Evolutionary conservation across 2,329 filamentous ascomycete species (phyloP).

Genomic region (Clonostachys solani): DNA sequence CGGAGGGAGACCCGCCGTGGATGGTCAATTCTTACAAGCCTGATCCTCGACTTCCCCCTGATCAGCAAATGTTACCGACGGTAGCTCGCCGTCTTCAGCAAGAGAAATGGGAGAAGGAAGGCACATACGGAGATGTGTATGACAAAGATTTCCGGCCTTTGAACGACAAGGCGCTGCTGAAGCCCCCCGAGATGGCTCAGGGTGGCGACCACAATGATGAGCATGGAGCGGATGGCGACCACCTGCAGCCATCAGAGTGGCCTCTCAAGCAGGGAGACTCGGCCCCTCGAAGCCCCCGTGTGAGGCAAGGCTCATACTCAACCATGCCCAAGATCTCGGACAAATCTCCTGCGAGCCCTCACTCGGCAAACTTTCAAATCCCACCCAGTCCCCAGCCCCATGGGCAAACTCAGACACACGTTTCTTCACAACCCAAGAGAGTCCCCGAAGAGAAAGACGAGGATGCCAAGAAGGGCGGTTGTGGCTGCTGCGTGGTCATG

Average conservation of each 20-base stretch:
- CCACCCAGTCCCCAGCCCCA: background rate
- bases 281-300: slow-evolving; percentile 39
- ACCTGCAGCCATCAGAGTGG: slow-evolving; percentile 39
- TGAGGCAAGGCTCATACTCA: slow-evolving; percentile 47
- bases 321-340: slow-evolving; percentile 56
- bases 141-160: slow-evolving; percentile 84
- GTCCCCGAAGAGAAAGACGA: slow-evolving; percentile 8
- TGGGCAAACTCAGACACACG: no score
- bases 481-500: slow-evolving; percentile 49
- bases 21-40: slow-evolving; percentile 92
- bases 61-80: slow-evolving; percentile 92
- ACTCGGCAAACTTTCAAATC: background rate
- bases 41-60: slow-evolving; percentile 87
- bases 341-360: slow-evolving; percentile 20
- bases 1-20: slow-evolving; percentile 96
- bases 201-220: slow-evolving; percentile 22
- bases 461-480: slow-evolving; percentile 34
- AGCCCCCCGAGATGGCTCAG: slow-evolving; percentile 27
- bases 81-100: slow-evolving; percentile 88
- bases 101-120: slow-evolving; percentile 92
- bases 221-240: slow-evolving; percentile 13
- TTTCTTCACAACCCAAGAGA: background rate
- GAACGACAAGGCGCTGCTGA: slow-evolving; percentile 57
- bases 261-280: slow-evolving; percentile 42
- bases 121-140: slow-evolving; percentile 79